phyloP scores from a whole-genome alignment of 768 basidiomycete species.

The Tremella mesenterica region DNA sequence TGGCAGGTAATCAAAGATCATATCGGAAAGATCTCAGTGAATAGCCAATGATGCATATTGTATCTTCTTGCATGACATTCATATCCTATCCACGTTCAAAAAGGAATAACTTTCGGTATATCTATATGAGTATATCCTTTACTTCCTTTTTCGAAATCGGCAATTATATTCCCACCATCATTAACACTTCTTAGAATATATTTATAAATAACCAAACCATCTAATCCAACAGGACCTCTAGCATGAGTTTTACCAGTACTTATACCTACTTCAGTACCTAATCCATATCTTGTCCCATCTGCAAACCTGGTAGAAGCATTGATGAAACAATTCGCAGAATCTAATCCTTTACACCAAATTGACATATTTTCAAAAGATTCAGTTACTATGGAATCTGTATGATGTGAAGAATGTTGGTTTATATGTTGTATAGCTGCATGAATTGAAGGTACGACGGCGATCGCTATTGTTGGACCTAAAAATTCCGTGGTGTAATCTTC shows the following conservation, averaged over 20 bases:
- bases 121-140: slow-evolving; percentile 53
- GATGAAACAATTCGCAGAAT: slow-evolving; percentile 83
- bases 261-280: slow-evolving; percentile 96
- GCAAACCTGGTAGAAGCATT: slow-evolving; percentile 95
- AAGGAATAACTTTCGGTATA: slow-evolving; percentile 7
- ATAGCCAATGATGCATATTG: slow-evolving; percentile 1
- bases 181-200: slow-evolving; percentile 77
- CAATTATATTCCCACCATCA: slow-evolving; percentile 68
- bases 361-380: slow-evolving; percentile 57
- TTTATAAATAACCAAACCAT: slow-evolving; percentile 91
- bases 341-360: slow-evolving; percentile 75
- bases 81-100: too few species aligned
- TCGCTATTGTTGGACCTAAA: slow-evolving; percentile 73
- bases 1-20: too few species aligned
- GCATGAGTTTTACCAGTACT: slow-evolving; percentile 95
- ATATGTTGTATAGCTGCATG: slow-evolving; percentile 72
- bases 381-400: slow-evolving; percentile 88
- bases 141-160: slow-evolving; percentile 66
- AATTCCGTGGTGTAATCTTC: slow-evolving; percentile 77
- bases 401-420: slow-evolving; percentile 86
- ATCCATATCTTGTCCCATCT: slow-evolving; percentile 92
- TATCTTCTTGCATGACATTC: not conserved
- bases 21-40: not conserved
- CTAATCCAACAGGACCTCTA: slow-evolving; percentile 87
- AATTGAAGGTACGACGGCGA: slow-evolving; percentile 65